These are phyloP conservation scores for Calonectria multiphialidica DNA, from an alignment of 2,329 filamentous ascomycete genomes.

Conservation along the genomic window DNA sequence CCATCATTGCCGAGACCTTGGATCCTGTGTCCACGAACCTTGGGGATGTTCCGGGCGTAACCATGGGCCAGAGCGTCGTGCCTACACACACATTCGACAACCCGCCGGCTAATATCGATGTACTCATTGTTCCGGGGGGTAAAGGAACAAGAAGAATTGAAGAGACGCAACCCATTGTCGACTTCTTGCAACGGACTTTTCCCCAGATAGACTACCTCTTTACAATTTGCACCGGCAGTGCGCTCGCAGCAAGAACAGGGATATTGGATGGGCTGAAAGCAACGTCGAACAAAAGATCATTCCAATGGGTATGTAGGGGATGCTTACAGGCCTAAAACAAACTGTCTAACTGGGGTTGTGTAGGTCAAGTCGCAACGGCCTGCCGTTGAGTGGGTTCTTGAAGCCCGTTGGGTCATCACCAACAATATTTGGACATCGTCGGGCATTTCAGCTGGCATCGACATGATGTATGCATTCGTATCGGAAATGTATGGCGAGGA, in stretches of 20 bases:
- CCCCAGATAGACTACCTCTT: slow-evolving; percentile 63
- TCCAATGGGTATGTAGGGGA: slow-evolving; percentile 41
- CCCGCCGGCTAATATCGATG: slow-evolving; percentile 50
- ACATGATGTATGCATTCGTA: slow-evolving; percentile 52
- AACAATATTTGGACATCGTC: slow-evolving; percentile 73
- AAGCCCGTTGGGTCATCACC: slow-evolving; percentile 71
- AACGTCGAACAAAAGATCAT: slow-evolving; percentile 71
- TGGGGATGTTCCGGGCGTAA: slow-evolving; percentile 2
- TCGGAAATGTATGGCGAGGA: slow-evolving; percentile 61
- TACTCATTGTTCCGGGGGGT: slow-evolving; percentile 55
- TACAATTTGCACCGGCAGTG: slow-evolving; percentile 73
- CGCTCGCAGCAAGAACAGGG: slow-evolving; percentile 65
- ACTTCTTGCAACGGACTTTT: slow-evolving; percentile 58
- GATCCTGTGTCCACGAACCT: slow-evolving; percentile 45
- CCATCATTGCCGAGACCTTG: slow-evolving; percentile 42
- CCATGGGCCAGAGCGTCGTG: slow-evolving; percentile 46
- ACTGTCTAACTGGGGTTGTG: background rate
- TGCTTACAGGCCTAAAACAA: background rate
- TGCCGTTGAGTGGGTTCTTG: slow-evolving; percentile 64
- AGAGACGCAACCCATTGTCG: slow-evolving; percentile 39
- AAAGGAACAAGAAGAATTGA: slow-evolving; percentile 45
- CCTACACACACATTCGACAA: slow-evolving; percentile 53
- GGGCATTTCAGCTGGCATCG: slow-evolving; percentile 63
- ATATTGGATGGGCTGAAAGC: slow-evolving; percentile 67
- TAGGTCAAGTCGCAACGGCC: slow-evolving; percentile 54